Evolutionary conservation across 225 moss, liverwort and hornwort genomes (phyloP).

Genomic region (Rhytidiadelphus loreus): DNA sequence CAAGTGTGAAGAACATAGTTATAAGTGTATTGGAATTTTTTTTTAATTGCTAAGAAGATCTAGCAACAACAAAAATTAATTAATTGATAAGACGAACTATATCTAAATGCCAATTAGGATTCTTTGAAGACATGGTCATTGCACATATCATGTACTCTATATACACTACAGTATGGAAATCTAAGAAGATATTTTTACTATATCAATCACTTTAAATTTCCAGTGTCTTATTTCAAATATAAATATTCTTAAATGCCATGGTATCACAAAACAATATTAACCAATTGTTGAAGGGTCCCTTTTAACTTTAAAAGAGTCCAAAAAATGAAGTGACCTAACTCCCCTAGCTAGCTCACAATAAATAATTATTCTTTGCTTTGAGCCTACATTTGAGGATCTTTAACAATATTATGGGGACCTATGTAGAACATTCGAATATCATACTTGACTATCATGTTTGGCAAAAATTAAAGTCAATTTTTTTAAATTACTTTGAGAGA

Average conservation of each 20-base stretch:
- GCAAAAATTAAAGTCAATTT: too few species aligned
- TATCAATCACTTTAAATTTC: not conserved
- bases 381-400: too few species aligned
- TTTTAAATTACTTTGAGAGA: too few species aligned
- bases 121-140: not conserved
- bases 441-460: too few species aligned
- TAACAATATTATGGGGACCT: too few species aligned
- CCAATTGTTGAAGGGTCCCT: not conserved
- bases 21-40: not conserved
- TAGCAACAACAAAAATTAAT: not conserved
- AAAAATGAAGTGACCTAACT: not conserved
- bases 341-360: not conserved
- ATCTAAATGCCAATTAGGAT: not conserved
- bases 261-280: not conserved
- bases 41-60: not conserved
- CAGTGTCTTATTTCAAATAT: not conserved
- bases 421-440: too few species aligned
- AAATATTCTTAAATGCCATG: not conserved
- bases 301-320: not conserved
- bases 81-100: too few species aligned
- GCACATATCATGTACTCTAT: not conserved
- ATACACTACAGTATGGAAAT: accelerated
- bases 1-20: too few species aligned
- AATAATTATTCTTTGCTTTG: too few species aligned
- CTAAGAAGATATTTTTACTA: not conserved